A percentile compares a stretch with the other conserved stretches of the same genome.
phyloP scores from a whole-genome alignment of 2,329 filamentous ascomycete species.

The Seiridium unicorne region DNA sequence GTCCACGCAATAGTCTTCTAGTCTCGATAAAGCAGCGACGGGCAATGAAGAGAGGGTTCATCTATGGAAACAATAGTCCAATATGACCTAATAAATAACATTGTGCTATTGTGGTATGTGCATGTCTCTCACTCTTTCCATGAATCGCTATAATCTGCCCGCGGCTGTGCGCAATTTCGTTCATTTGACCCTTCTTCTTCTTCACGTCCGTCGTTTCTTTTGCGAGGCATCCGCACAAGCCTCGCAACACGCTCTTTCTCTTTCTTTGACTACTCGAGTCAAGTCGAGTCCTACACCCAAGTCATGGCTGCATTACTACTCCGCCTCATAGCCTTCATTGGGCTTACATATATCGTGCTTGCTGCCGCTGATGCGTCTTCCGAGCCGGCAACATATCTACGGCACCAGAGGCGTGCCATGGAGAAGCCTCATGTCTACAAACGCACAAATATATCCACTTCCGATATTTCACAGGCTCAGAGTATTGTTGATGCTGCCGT shows the following conservation, averaged over 20 bases:
- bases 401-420: not conserved
- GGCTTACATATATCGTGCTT: not conserved
- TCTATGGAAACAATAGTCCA: too few species aligned
- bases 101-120: too few species aligned
- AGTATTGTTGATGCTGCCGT: not conserved
- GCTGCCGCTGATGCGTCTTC: not conserved
- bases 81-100: too few species aligned
- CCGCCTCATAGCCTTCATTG: not conserved
- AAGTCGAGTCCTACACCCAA: not conserved
- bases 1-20: too few species aligned
- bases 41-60: too few species aligned
- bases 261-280: not conserved
- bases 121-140: too few species aligned
- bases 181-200: too few species aligned
- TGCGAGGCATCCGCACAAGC: not conserved
- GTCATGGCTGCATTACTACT: not conserved
- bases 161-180: too few species aligned
- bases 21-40: too few species aligned
- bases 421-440: not conserved
- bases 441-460: not conserved
- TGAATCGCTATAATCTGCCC: too few species aligned
- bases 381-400: not conserved
- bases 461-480: not conserved
- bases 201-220: too few species aligned
- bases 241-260: not conserved